Conservation (phyloP, 169 alveolate species). For the Plasmodium blacklocki region DNA sequence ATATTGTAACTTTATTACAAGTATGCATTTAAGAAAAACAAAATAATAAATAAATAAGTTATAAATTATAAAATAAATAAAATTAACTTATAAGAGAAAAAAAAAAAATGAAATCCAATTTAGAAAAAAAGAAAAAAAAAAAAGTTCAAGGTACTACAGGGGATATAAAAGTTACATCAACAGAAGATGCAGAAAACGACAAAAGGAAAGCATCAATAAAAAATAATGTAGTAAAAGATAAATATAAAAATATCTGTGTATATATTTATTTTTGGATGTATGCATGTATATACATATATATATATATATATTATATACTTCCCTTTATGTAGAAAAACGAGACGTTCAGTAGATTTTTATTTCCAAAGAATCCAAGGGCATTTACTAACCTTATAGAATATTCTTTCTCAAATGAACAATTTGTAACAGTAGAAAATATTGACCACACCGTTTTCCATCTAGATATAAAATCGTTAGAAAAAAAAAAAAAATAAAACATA, state of each 20-base stretch:
- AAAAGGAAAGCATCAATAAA: slow-evolving; percentile 10
- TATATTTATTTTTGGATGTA: background rate
- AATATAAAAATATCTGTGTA: slow-evolving; percentile 20
- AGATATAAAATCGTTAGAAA: slow-evolving; percentile 59
- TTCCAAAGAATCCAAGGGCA: slow-evolving; percentile 75
- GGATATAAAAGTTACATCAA: slow-evolving; percentile 16
- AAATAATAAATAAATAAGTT: background rate
- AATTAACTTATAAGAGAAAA: background rate
- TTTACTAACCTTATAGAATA: slow-evolving; percentile 44
- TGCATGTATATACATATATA: background rate
- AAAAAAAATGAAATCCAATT: slow-evolving; percentile 28
- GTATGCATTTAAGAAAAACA: background rate
- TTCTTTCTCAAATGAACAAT: slow-evolving; percentile 64
- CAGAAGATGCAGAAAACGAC: slow-evolving; percentile 22
- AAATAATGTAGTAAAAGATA: slow-evolving; percentile 28
- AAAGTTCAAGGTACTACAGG: slow-evolving; percentile 22
- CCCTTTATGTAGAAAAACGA: slow-evolving; percentile 38
- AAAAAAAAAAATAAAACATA: background rate
- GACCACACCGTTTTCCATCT: slow-evolving; percentile 75
- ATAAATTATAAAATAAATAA: too few species aligned
- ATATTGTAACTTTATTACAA: too few species aligned
- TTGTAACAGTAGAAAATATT: slow-evolving; percentile 40
- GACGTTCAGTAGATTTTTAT: slow-evolving; percentile 57
- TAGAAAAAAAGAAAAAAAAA: slow-evolving; percentile 60
- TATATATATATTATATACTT: background rate